Evolutionary conservation across 495 filamentous ascomycete genomes (phyloP), one percentile per base, ranked within the genome.

Genomic region (Aspergillus affinis): DNA sequence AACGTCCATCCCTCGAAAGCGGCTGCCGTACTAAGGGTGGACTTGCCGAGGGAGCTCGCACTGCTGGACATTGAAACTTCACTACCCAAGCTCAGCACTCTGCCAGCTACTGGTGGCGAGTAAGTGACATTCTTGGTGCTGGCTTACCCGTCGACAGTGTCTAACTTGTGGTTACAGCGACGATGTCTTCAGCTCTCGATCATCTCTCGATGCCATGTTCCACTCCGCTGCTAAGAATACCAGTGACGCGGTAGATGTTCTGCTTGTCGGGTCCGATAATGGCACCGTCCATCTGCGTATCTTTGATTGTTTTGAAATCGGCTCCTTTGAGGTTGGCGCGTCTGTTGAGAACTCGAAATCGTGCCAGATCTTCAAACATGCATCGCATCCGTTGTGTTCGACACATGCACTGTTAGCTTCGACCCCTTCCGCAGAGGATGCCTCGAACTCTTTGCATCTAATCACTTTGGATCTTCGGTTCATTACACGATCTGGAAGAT

Each of bases 261-360:
- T 98, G 59, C 75, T 96, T 4, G 82, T 90, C 3, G 91, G 88
- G 3, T 89, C 87, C n/a, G 80, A 84, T 58, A 85, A 92, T 66
- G 91, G 92, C 29, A 84, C 78, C n/a, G 81, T 96, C 32, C 87
- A 93, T 62, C 74, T 96, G 29, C 89, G 88, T 57, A 91, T 97
- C 54, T 97, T 95, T 71, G 90, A 97, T 67, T 93, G 89, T 17
- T 93, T 97, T 64, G 81, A 90, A 56, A 89, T 96, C 57, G 92
- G 94, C 2, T 84, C 79, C 19, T 84, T 91, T 54, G 69, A 75
- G 7, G 66, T 85, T 27, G 63, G 70, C 13, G 58, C 59, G 41
- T 51, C 67, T 29, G 47, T 58, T 48, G 65, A 56, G 21, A 45
- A 57, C 21, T 30, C 54, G 48, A 49, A 54, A 2, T 64, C 67